A percentile compares a stretch with the other conserved stretches of the same genome.
These are phyloP conservation scores for Xerocomus brunneocitrinus DNA, from an alignment of 768 basidiomycete genomes.

Conservation along the genomic window DNA sequence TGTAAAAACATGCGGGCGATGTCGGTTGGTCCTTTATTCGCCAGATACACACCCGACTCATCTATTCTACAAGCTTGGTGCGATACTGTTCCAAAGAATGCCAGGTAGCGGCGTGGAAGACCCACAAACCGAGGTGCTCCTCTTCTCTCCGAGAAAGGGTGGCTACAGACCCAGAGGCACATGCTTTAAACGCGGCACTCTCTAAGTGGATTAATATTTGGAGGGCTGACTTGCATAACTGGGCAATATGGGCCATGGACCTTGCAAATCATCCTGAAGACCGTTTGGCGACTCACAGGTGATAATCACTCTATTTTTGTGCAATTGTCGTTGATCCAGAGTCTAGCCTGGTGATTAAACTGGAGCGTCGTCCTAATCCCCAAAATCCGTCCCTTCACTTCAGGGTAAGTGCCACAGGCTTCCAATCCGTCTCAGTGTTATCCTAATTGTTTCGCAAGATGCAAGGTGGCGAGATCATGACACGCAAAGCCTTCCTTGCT, in stretches of 20 bases:
- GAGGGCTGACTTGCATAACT: slow-evolving; percentile 16
- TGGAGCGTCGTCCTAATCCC: slow-evolving; percentile 17
- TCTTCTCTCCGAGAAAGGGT: slow-evolving; percentile 9
- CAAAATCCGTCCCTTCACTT: slow-evolving; percentile 16
- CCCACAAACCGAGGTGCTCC: slow-evolving; percentile 22
- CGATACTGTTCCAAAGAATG: slow-evolving; percentile 30
- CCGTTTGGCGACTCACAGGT: slow-evolving; percentile 26
- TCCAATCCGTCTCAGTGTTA: not conserved
- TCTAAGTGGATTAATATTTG: slow-evolving; percentile 27
- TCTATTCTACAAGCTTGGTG: slow-evolving; percentile 15
- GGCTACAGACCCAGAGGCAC: slow-evolving; percentile 10
- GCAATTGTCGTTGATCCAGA: not conserved
- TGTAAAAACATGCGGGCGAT: slow-evolving; percentile 22
- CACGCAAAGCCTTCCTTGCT: slow-evolving; percentile 15
- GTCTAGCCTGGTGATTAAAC: slow-evolving; percentile 19
- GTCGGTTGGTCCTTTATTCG: slow-evolving; percentile 14
- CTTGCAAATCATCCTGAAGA: slow-evolving; percentile 24
- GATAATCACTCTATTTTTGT: not conserved
- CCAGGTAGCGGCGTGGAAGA: slow-evolving; percentile 27
- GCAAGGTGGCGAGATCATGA: slow-evolving; percentile 21
- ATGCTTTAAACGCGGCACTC: slow-evolving; percentile 18
- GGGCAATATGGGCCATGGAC: slow-evolving; percentile 22
- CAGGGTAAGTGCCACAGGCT: slow-evolving; percentile 9
- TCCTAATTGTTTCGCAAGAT: slow-evolving; percentile 16
- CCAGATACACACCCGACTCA: not conserved